phyloP scores from a whole-genome alignment of 225 moss, liverwort and hornwort species.

The Bryum argenteum region DNA sequence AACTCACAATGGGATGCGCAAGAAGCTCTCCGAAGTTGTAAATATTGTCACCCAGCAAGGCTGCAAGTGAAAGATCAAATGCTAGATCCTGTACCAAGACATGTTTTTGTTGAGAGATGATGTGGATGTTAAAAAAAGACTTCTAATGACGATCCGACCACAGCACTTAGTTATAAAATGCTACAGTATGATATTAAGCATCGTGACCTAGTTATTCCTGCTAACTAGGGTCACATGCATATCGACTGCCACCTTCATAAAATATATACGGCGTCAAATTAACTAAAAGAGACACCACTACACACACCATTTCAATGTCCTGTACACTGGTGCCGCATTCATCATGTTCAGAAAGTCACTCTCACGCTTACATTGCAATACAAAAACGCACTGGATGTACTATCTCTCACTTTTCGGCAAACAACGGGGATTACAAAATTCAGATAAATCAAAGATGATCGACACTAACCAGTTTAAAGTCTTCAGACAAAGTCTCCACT shows the following conservation, averaged over 20 bases:
- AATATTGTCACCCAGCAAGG: constrained; percentile 92
- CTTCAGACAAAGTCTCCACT: constrained; percentile 89
- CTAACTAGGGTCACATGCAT: background rate
- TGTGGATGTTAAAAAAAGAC: background rate
- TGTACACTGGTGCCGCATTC: background rate
- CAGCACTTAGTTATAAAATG: background rate
- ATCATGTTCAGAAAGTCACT: background rate
- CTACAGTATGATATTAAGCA: background rate
- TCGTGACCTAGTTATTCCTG: background rate
- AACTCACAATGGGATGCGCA: constrained; percentile 90
- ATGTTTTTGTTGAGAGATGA: background rate
- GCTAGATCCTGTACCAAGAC: constrained; percentile 79
- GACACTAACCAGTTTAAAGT: constrained; percentile 86
- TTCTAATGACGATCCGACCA: constrained; percentile 1
- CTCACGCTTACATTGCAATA: background rate
- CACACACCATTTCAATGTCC: too few relatives aligned
- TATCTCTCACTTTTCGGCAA: background rate
- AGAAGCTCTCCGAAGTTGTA: constrained; percentile 99
- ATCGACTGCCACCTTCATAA: background rate
- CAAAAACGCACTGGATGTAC: background rate
- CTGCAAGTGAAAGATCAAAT: constrained; percentile 95
- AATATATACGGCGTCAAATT: background rate
- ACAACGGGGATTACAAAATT: constrained; percentile 3
- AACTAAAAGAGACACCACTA: background rate
- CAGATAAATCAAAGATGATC: constrained; percentile 8